Conservation (phyloP, 345 rosid genomes). For the Adansonia digitata region DNA sequence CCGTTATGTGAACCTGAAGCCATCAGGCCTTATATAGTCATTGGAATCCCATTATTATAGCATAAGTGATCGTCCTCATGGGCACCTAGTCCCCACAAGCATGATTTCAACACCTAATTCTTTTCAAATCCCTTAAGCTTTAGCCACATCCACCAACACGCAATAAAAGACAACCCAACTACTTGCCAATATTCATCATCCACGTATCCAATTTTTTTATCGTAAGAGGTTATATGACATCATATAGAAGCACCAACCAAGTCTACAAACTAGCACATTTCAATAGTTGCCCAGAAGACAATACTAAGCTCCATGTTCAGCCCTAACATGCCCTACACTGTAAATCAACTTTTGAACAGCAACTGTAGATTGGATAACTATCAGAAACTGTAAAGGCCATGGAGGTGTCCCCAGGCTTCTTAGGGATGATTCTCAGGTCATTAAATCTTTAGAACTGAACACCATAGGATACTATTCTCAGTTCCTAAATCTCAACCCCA, state of each 20-base stretch:
- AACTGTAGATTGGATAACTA: background rate
- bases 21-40: conserved; percentile 1
- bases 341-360: conserved; percentile 10
- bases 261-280: conserved; percentile 5
- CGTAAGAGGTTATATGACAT: background rate
- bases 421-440: background rate
- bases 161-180: background rate
- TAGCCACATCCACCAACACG: background rate
- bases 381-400: conserved; percentile 18
- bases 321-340: conserved; percentile 1
- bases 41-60: conserved; percentile 12
- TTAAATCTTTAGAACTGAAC: conserved; percentile 8
- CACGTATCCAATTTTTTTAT: background rate
- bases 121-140: background rate
- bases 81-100: conserved; percentile 11
- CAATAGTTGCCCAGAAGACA: background rate
- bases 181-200: background rate
- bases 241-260: background rate
- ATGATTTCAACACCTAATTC: conserved; percentile 17
- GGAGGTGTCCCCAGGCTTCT: background rate
- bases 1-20: conserved; percentile 20
- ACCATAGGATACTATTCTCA: background rate
- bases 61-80: conserved; percentile 2
- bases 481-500: conserved; percentile 18
- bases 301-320: conserved; percentile 3